Percentiles rank a stretch among this genome's conserved stretches.
Conservation (phyloP, 164 flowering plant species). For the Taxillus chinensis region DNA sequence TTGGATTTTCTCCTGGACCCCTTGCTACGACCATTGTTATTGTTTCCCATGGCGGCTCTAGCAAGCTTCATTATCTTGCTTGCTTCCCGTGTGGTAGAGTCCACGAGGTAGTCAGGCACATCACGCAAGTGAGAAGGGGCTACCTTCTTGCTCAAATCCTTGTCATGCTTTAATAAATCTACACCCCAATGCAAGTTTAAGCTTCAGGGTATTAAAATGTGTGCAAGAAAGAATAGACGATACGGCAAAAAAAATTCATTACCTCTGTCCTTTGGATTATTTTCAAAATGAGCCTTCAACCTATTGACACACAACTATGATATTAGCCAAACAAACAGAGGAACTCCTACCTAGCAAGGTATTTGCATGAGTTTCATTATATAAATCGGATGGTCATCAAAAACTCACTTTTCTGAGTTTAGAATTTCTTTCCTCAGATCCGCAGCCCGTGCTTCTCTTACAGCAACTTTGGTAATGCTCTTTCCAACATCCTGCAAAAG, state of each 20-base stretch:
- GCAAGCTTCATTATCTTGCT: constrained; percentile 81
- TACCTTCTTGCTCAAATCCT: constrained; percentile 66
- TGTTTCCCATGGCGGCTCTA: constrained; percentile 83
- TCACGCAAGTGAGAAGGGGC: constrained; percentile 63
- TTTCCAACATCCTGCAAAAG: constrained; percentile 66
- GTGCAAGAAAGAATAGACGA: background rate
- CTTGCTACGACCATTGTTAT: constrained; percentile 23
- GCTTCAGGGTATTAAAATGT: background rate
- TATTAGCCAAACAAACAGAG: background rate
- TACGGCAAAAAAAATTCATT: constrained; percentile 9
- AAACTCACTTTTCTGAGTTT: constrained; percentile 87
- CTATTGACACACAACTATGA: constrained; percentile 21
- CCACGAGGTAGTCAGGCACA: constrained; percentile 85
- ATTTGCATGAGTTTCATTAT: background rate
- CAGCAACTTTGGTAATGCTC: constrained; percentile 78
- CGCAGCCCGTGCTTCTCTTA: constrained; percentile 86
- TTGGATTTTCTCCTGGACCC: constrained; percentile 37
- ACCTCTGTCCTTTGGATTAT: constrained; percentile 87
- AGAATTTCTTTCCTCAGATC: constrained; percentile 93
- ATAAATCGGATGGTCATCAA: background rate
- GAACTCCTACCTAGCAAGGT: background rate
- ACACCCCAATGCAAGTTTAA: constrained; percentile 14
- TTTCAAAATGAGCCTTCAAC: constrained; percentile 91
- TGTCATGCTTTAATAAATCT: constrained; percentile 96
- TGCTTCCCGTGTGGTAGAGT: constrained; percentile 72